These are phyloP conservation scores for Suillus americanus DNA, from an alignment of 768 basidiomycete species.

Conservation along the genomic window DNA sequence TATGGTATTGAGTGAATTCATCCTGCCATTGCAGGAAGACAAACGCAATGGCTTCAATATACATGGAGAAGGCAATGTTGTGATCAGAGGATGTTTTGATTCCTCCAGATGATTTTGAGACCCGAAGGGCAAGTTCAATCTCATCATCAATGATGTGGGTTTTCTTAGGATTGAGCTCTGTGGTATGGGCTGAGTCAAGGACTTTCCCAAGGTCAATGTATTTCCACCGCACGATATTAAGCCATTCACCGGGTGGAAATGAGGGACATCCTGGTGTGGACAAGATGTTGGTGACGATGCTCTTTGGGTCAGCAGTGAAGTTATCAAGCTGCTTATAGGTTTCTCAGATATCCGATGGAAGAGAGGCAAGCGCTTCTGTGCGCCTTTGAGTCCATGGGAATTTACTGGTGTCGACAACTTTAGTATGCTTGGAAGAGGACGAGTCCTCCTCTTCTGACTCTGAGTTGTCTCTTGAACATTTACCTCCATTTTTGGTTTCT, in stretches of 20 bases:
- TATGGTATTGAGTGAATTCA: not conserved
- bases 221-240: slow-evolving; percentile 4
- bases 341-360: not conserved
- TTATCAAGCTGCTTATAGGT: not conserved
- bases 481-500: no score
- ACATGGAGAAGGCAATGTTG: no score
- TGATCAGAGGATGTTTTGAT: not conserved
- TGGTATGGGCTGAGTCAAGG: not conserved
- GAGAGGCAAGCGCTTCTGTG: not conserved
- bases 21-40: not conserved
- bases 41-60: not conserved
- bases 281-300: not conserved
- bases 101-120: not conserved
- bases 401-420: no score
- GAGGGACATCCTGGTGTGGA: not conserved
- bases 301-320: not conserved
- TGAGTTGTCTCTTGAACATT: no score
- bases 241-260: slow-evolving; percentile 13
- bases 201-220: slow-evolving; percentile 11
- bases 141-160: slow-evolving; percentile 7
- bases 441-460: no score
- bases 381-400: no score
- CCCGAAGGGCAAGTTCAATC: slow-evolving; percentile 3
- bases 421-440: no score
- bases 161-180: slow-evolving; percentile 4